phyloP scores from a whole-genome alignment of 2,329 filamentous ascomycete species.

The Teratosphaeria destructans region DNA sequence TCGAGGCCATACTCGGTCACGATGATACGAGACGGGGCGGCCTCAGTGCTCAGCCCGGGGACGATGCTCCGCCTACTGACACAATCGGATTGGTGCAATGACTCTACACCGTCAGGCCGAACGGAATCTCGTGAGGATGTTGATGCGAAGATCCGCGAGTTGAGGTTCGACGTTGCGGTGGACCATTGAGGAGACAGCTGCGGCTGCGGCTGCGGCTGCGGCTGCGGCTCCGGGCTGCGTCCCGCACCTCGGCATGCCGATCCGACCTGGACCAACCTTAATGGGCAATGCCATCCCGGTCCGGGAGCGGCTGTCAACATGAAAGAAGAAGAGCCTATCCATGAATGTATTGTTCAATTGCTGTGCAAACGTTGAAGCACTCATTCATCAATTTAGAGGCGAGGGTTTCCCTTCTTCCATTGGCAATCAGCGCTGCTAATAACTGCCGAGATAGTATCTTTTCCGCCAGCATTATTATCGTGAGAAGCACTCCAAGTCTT shows the following conservation, averaged over 20 bases:
- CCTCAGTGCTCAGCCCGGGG: neutral
- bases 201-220: neutral
- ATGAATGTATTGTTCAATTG: too few species aligned
- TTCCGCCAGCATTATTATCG: neutral
- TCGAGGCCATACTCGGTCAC: conserved; percentile 27
- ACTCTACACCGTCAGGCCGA: neutral
- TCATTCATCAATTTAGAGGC: too few species aligned
- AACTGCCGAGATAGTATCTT: too few species aligned
- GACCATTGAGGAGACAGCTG: neutral
- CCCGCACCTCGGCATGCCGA: neutral
- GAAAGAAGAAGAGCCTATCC: too few species aligned
- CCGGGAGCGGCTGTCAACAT: too few species aligned
- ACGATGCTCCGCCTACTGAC: neutral
- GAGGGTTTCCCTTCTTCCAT: too few species aligned
- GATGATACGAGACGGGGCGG: neutral
- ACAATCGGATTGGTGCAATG: neutral
- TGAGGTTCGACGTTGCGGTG: neutral
- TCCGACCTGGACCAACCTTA: neutral
- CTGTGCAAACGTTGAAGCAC: too few species aligned
- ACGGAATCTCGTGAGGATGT: neutral
- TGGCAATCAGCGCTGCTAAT: too few species aligned
- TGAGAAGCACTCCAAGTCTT: neutral
- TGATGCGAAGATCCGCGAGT: neutral
- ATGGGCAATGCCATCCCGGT: neutral
- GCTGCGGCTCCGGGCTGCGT: neutral